Base-by-base conservation (phyloP, 805 yeast species). In the Ogataea methylovora region DNA sequence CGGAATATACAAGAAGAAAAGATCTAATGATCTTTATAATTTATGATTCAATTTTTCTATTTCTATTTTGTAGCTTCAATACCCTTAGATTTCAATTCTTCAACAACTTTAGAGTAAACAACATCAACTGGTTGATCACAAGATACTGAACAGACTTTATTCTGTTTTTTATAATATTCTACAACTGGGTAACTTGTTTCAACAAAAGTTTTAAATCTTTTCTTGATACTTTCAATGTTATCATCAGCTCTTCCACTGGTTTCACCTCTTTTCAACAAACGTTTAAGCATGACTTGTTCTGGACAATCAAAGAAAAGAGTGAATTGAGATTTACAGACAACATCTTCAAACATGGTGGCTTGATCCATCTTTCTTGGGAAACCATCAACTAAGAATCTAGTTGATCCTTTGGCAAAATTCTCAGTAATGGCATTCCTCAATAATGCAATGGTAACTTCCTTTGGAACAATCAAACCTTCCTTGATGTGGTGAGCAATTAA, bases 311-410 rank as follows among this genome's bases (percentile, higher is more conserved):
- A 84, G 60, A 79, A 84, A 27, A 84, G 63, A 2, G 84, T 76
- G 59, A 81, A 73, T 18, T 76, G 66, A 42, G 84, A 80, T 57
- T 69, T 80, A 49, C 77, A 92, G 48, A 78, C 57, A 52, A 75
- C 65, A 26, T 82, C 76, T 62, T 90, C 97, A 56, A 90, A 90
- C n/a, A 90, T 83, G 27, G 82, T 39, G 0, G 97, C 97, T 65
- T 90, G 98, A 61, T 92, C 97, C 97, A 92, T 90, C 57, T 88
- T 86, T 56, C 97, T 75, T 32, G 98, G 98, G 72, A 92, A 90
- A 1, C 98, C 98, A 57, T 90, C 98, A 34, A 90, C 78, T 49
- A 90, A 65, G 57, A 88, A 90, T 46, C 76, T 76, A 34, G 67
- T 69, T 17, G 61, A 66, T 12, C 83, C 80, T n/a, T 65, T 53